Evolutionary conservation across 2,329 filamentous ascomycete genomes (phyloP).

Genomic region (Beauveria caledonica): DNA sequence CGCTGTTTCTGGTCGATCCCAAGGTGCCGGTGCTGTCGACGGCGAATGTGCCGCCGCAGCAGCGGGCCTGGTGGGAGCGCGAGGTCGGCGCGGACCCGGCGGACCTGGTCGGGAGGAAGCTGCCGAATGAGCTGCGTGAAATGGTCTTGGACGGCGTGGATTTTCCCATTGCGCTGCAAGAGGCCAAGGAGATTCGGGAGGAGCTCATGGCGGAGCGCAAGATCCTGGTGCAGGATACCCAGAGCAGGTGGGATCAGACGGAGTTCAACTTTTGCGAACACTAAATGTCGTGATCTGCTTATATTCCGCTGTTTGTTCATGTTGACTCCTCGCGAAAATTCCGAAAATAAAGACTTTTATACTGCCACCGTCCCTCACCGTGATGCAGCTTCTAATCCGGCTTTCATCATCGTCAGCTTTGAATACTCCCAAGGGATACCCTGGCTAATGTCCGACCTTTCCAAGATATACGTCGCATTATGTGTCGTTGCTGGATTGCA

Average conservation of each 20-base stretch:
- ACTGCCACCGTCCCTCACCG: no score
- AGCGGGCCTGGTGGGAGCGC: slow-evolving; percentile 27
- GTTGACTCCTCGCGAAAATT: no score
- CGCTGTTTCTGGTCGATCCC: slow-evolving; percentile 54
- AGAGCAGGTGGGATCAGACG: background rate
- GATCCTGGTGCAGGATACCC: background rate
- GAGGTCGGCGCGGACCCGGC: background rate
- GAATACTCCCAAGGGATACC: no score
- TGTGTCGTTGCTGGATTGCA: background rate
- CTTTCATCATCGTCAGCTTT: background rate
- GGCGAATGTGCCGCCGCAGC: slow-evolving; percentile 37
- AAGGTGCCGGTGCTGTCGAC: slow-evolving; percentile 34
- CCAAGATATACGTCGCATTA: background rate
- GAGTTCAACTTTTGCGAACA: slow-evolving; percentile 11
- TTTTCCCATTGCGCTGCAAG: background rate
- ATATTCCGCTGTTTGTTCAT: no score
- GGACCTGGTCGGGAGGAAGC: background rate
- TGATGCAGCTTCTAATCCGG: no score
- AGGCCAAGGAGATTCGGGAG: background rate
- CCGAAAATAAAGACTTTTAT: no score
- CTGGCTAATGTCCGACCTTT: no score
- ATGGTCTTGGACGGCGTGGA: background rate
- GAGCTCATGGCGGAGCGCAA: slow-evolving; percentile 10
- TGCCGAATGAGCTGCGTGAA: background rate
- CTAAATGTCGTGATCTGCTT: background rate